phyloP scores from a whole-genome alignment of 805 yeast genomes.

The Allodekkera sacchari region DNA sequence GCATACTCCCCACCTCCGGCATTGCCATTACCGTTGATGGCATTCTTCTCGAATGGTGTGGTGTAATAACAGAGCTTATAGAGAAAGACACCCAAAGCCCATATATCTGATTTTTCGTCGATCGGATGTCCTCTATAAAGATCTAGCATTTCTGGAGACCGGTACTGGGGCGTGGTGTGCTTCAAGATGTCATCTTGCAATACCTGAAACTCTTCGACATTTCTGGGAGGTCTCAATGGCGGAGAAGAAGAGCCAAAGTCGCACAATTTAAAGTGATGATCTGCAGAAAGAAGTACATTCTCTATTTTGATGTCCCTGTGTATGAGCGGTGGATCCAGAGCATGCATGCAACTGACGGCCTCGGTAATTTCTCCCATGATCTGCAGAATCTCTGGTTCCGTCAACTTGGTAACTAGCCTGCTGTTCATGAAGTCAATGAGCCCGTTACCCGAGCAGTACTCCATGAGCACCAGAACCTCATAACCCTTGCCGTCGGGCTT shows the following conservation, averaged over 20 bases:
- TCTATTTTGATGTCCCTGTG: constrained; percentile 82
- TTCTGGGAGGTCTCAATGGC: constrained; percentile 53
- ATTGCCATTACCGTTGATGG: constrained; percentile 26
- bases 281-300: constrained; percentile 57
- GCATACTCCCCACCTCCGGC: constrained; percentile 47
- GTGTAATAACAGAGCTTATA: constrained; percentile 76
- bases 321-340: constrained; percentile 39
- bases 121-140: constrained; percentile 59
- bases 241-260: constrained; percentile 79
- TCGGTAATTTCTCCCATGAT: constrained; percentile 64
- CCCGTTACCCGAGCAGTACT: constrained; percentile 67
- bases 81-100: constrained; percentile 77
- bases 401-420: constrained; percentile 53
- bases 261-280: constrained; percentile 58
- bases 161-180: constrained; percentile 79
- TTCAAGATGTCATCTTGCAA: constrained; percentile 64
- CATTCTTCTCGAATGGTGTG: constrained; percentile 64
- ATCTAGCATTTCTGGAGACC: constrained; percentile 82
- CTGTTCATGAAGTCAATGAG: constrained; percentile 75
- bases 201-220: constrained; percentile 47
- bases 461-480: constrained; percentile 77
- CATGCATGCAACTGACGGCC: constrained; percentile 75
- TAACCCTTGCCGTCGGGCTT: constrained; percentile 37
- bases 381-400: constrained; percentile 57
- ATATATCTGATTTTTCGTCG: constrained; percentile 75